Evolutionary conservation across 2,329 filamentous ascomycete genomes (phyloP).

Genomic region (Aspergillus candidus): DNA sequence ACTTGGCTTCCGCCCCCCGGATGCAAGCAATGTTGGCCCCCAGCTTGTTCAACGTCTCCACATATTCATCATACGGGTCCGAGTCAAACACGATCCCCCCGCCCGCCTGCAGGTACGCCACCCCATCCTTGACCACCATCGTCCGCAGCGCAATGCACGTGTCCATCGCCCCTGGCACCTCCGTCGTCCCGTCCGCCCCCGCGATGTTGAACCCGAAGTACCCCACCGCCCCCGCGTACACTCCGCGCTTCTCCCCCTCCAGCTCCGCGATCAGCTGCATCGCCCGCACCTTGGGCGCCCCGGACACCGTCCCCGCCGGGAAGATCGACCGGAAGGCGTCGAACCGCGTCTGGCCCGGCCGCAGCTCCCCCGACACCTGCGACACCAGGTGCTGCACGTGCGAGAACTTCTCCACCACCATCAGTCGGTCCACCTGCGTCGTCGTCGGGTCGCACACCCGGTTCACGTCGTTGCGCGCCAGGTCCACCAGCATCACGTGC

Average conservation of each 20-base stretch:
- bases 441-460: slow-evolving; percentile 86
- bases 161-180: slow-evolving; percentile 82
- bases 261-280: slow-evolving; percentile 97
- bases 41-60: slow-evolving; percentile 96
- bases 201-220: slow-evolving; percentile 88
- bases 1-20: slow-evolving; percentile 69
- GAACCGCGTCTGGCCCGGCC: slow-evolving; percentile 78
- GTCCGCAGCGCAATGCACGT: slow-evolving; percentile 78
- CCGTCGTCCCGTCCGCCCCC: slow-evolving; percentile 53
- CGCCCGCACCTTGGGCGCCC: slow-evolving; percentile 89
- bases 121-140: slow-evolving; percentile 87
- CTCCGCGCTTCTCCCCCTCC: slow-evolving; percentile 85
- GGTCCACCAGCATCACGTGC: slow-evolving; percentile 96
- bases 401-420: slow-evolving; percentile 91
- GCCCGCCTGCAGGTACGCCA: slow-evolving; percentile 80
- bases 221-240: slow-evolving; percentile 93
- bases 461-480: slow-evolving; percentile 95
- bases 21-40: slow-evolving; percentile 86
- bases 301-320: slow-evolving; percentile 90
- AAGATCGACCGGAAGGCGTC: slow-evolving; percentile 96
- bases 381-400: slow-evolving; percentile 97
- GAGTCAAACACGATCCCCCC: slow-evolving; percentile 94
- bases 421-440: slow-evolving; percentile 85
- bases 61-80: slow-evolving; percentile 83
- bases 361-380: slow-evolving; percentile 86